Evolutionary conservation across 2,329 filamentous ascomycete species (phyloP), one percentile per base, ranked within the genome.

Genomic region (Paracorniculantispora psalliotae): DNA sequence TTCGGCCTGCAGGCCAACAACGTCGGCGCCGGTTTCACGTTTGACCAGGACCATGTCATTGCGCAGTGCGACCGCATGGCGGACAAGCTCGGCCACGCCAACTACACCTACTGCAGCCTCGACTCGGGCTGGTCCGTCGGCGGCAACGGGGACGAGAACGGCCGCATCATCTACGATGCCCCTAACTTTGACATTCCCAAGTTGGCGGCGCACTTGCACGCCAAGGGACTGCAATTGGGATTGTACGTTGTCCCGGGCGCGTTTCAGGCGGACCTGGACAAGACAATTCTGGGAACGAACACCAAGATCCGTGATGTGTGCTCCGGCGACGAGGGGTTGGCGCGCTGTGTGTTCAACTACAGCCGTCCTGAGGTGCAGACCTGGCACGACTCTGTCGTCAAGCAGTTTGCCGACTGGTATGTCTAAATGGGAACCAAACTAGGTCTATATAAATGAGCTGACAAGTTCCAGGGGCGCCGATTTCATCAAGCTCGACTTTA

Each of bases 41-140:
- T 63, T 37, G 60, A 64, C 50, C 61, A 64, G 37, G 59, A 54
- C 50, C 63, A 63, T 44, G 62, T 64, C 55, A 58, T 56, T 23
- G 46, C 58, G 23, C 62, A 63, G 54, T 64, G 63, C 51, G 61
- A 64, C 37, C 41, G 47, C 23, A 41, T 64, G 25, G 62, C 60
- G 21, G 28, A n/a, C 12, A 37, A 49, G 50, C 50, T 57, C 33
- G 21, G 9, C 43, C 44, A 35, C 4, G 55, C 30, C 33, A 59
- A 59, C 25, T 63, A 65, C 53, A 62, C 57, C 6, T 60, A 61
- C 52, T 65, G 62, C 61, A 63, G 63, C 33, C 48, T 65, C 28
- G 63, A 65, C 52, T 63, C 63, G 21, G 63, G 63, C 28, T 64
- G 63, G 62, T 64, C 63, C n/a, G 63, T 62, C 43, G 63, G 62